These are phyloP conservation scores for Chenopodium formosanum DNA, from an alignment of 148 eudicot genomes.

Conservation along the genomic window DNA sequence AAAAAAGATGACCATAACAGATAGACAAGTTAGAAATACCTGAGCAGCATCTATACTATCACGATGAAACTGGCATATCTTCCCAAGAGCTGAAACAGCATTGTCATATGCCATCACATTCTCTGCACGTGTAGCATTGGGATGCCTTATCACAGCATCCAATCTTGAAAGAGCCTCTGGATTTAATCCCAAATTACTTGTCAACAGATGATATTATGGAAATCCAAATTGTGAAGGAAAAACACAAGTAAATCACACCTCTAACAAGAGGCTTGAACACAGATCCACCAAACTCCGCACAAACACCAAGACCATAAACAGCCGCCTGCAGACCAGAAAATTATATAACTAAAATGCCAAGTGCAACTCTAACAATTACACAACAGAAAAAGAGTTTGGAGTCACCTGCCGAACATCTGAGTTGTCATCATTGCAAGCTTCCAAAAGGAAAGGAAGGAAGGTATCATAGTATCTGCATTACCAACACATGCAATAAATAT, in stretches of 20 bases:
- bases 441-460: conserved; percentile 45
- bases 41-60: conserved; percentile 41
- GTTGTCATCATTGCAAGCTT: conserved; percentile 50
- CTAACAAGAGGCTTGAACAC: conserved; percentile 47
- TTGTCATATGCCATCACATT: conserved; percentile 48
- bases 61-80: conserved; percentile 47
- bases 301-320: conserved; percentile 53
- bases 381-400: background rate
- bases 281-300: conserved; percentile 49
- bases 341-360: background rate
- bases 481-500: conserved; percentile 11
- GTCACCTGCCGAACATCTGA: conserved; percentile 47
- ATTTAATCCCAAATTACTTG: background rate
- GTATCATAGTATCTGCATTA: conserved; percentile 47
- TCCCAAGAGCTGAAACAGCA: conserved; percentile 55
- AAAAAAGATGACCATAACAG: background rate
- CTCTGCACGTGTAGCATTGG: conserved; percentile 35
- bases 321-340: conserved; percentile 36
- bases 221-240: background rate
- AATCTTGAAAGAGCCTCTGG: conserved; percentile 48
- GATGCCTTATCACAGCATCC: conserved; percentile 37
- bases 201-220: background rate
- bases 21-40: conserved; percentile 16
- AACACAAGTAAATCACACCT: conserved; percentile 26
- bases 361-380: background rate